Conservation (phyloP, 2,329 filamentous ascomycete genomes). For the Thelonectria blattea region DNA sequence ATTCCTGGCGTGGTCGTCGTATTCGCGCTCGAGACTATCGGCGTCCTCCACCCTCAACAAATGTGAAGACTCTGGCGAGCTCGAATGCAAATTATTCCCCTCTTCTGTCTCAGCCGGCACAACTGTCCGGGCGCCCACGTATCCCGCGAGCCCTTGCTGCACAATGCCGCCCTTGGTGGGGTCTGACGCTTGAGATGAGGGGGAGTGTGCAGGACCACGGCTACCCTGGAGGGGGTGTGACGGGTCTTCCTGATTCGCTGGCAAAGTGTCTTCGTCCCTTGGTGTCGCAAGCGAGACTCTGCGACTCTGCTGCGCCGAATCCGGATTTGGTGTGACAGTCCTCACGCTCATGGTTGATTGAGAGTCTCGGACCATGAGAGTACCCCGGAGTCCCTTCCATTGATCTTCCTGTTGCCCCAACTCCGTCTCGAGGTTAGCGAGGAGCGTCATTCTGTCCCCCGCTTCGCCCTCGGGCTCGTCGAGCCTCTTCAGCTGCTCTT, state of each 20-base stretch:
- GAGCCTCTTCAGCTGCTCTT: conserved; percentile 57
- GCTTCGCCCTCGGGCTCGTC: conserved; percentile 51
- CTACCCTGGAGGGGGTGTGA: neutral
- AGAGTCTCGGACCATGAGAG: conserved; percentile 56
- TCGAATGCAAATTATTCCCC: conserved; percentile 45
- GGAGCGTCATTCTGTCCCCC: conserved; percentile 53
- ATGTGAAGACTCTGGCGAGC: conserved; percentile 30
- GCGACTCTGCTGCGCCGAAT: conserved; percentile 31
- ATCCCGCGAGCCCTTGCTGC: conserved; percentile 16
- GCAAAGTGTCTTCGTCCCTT: neutral
- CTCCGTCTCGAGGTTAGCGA: conserved; percentile 66
- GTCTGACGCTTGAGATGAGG: conserved; percentile 10
- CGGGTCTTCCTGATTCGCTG: conserved; percentile 10
- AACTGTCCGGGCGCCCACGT: conserved; percentile 13
- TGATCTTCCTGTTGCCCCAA: conserved; percentile 65
- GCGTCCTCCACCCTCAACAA: conserved; percentile 59
- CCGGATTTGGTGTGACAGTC: conserved; percentile 31
- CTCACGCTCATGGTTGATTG: conserved; percentile 54
- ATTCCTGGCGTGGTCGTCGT: conserved; percentile 35
- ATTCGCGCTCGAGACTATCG: conserved; percentile 51
- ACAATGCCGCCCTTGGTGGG: conserved; percentile 11
- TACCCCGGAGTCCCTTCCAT: conserved; percentile 64
- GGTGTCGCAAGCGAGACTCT: conserved; percentile 6
- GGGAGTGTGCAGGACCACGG: conserved; percentile 15
- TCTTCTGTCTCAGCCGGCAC: conserved; percentile 1